phyloP scores from a whole-genome alignment of 306 rosid species.

The Trifolium dubium region DNA sequence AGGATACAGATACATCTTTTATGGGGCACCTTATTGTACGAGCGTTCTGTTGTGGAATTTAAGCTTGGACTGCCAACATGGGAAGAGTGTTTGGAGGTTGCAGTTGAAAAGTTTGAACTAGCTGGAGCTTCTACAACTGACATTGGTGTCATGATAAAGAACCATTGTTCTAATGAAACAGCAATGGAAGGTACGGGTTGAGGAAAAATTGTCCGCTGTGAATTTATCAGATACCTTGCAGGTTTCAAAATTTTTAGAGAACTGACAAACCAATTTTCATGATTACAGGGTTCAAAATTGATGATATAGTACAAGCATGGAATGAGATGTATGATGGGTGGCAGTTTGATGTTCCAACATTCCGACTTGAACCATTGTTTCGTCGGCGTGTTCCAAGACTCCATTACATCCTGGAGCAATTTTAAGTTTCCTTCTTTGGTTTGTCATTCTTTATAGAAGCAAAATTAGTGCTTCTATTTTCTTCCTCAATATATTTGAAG shows the following conservation, averaged over 20 bases:
- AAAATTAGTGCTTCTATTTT: slow-evolving; percentile 51
- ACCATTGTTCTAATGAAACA: slow-evolving; percentile 89
- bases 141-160: slow-evolving; percentile 94
- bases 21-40: slow-evolving; percentile 89
- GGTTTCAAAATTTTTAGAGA: slow-evolving; percentile 32
- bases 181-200: slow-evolving; percentile 76
- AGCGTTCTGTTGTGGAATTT: slow-evolving; percentile 88
- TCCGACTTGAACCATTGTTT: slow-evolving; percentile 91
- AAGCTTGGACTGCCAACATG: slow-evolving; percentile 82
- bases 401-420: slow-evolving; percentile 77
- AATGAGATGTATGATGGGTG: slow-evolving; percentile 99
- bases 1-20: slow-evolving; percentile 78
- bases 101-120: slow-evolving; percentile 91
- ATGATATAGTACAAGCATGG: slow-evolving; percentile 95
- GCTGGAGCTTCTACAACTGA: slow-evolving; percentile 92
- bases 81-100: slow-evolving; percentile 94
- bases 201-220: slow-evolving; percentile 1
- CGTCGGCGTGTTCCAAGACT: slow-evolving; percentile 88
- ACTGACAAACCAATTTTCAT: slow-evolving; percentile 35
- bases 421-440: slow-evolving; percentile 51
- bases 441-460: slow-evolving; percentile 52
- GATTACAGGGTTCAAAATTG: slow-evolving; percentile 84
- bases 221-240: slow-evolving; percentile 20
- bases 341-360: slow-evolving; percentile 92
- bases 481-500: slow-evolving; percentile 50